Base-by-base conservation (phyloP, 768 basidiomycete genomes). In the Chlorophyllum brunneum region DNA sequence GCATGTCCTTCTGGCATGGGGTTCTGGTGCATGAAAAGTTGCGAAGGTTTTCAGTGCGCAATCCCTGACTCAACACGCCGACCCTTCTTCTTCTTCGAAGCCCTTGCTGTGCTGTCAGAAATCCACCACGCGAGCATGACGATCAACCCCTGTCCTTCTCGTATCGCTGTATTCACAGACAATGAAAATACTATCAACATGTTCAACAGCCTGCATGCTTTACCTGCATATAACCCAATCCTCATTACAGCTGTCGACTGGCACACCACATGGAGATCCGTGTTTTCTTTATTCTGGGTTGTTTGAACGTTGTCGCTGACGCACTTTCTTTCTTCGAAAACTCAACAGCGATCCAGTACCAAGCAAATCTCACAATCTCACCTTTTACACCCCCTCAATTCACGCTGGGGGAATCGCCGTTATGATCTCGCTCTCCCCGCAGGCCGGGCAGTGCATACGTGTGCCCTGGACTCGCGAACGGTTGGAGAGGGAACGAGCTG, bases 141-240 rank as follows among this genome's bases (percentile, higher is more conserved):
- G n/a, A n/a, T n/a, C n/a, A n/a, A n/a, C n/a, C n/a, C n/a, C n/a
- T n/a, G n/a, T n/a, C n/a, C n/a, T n/a, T n/a, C n/a, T n/a, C n/a
- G n/a, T n/a, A n/a, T 64, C 5, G 18, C 67, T 0, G 54, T 69
- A 2, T 59, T 54, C 48, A 63, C 64, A 0, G 74, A 75, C 41
- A 72, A 62, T 24, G 24, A 56, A 0, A 71, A 70, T 56, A 65
- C 68, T 0, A 66, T 74, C 1, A 40, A 58, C 1, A 63, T 74
- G 4, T 75, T 74, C 42, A 61, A 59, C 42, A 51, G 64, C 0
- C 52, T 70, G 0, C 33, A 43, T 2, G 56, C 59, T 2, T n/a
- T 10, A 0, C 59, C 63, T 0, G 4, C 5, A 0, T 67, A 63
- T 58, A 72, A 71, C 49, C 23, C 31, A 4, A 36, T 72, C 3